Percentiles rank a stretch among this genome's conserved stretches.
Evolutionary conservation across 164 flowering plant species (phyloP).

Genomic region (Liriodendron chinense): DNA sequence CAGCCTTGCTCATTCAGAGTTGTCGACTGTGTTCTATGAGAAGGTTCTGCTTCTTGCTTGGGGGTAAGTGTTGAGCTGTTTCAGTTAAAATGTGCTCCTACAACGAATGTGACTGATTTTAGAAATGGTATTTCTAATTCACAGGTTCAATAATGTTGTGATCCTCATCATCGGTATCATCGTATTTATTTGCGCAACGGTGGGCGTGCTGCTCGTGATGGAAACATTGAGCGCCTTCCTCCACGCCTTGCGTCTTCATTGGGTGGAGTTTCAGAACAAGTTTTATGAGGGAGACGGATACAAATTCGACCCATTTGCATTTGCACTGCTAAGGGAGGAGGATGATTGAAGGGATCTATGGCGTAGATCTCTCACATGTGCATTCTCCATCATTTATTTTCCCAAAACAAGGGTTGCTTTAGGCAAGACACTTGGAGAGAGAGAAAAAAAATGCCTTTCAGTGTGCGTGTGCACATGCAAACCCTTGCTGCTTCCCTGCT

Average conservation of each 20-base stretch:
- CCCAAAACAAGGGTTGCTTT: background rate
- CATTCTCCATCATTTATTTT: background rate
- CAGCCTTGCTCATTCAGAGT: conserved; percentile 97
- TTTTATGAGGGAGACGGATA: conserved; percentile 98
- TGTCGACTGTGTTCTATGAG: conserved; percentile 90
- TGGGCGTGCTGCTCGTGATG: conserved; percentile 95
- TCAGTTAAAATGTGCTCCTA: background rate
- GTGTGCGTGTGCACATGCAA: background rate
- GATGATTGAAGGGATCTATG: conserved; percentile 46
- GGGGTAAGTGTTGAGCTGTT: conserved; percentile 58
- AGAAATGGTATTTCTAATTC: background rate
- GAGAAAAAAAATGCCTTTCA: background rate
- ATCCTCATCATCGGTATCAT: conserved; percentile 73
- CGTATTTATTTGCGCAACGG: conserved; percentile 80
- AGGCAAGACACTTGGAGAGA: background rate
- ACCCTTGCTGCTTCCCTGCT: background rate
- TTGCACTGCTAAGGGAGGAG: conserved; percentile 46
- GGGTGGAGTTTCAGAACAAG: conserved; percentile 98
- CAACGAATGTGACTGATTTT: background rate
- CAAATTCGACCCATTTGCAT: conserved; percentile 80
- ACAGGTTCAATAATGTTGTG: conserved; percentile 81
- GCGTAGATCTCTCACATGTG: background rate
- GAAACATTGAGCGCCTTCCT: conserved; percentile 97
- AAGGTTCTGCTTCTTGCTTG: conserved; percentile 86
- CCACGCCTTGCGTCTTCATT: conserved; percentile 94